Base-by-base conservation (phyloP, 1,284 basidiomycete species). In the Quambalaria eucalypti region DNA sequence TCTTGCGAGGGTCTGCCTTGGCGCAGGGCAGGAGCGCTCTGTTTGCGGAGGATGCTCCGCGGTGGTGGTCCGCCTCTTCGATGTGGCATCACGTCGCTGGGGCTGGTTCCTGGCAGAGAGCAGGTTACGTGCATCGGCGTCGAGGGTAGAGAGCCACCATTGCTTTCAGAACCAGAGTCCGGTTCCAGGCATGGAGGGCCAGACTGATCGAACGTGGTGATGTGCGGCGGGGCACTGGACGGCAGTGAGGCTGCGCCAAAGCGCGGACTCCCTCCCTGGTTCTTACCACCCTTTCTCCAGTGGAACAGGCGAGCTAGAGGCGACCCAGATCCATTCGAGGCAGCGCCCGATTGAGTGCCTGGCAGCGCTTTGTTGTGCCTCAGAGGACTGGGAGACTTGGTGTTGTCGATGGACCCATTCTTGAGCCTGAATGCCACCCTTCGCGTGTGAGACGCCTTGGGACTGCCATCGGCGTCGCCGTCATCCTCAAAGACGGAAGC, bases 141-240 rank as follows among this genome's bases (percentile, higher is more conserved):
- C 8, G 31, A 16, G 16, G 31, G 31, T 16, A 33, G 31, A 33
- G 31, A 33, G 31, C 31, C 31, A 33, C 9, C 31, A 16, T 8
- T 39, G 55, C 51, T 58, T 5, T n/a, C n/a, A n/a, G 52, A 57
- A 36, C 25, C 46, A 19, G 57, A 57, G 31, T 36, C 53, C 25
- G n/a, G n/a, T n/a, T n/a, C n/a, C n/a, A 57, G 57, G 28, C 52
- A 55, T 16, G 52, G 54, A 2, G 57, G 62, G 36, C 52, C 57
- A 47, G 60, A 59, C 0, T 52, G 61, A 39, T 68, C 66, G 33
- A 68, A 68, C 16, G 56, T 55, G 12, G 64, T 56, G 2, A 56
- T 58, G 28, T 60, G 62, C 10, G 66, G 64, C 4, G 66, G 66
- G 33, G 66, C 66, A 52, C 66, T 68, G 28, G 54, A 55, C 7